Conservation (phyloP, 352 stramenopile genomes). For the Phytophthora pisi region DNA sequence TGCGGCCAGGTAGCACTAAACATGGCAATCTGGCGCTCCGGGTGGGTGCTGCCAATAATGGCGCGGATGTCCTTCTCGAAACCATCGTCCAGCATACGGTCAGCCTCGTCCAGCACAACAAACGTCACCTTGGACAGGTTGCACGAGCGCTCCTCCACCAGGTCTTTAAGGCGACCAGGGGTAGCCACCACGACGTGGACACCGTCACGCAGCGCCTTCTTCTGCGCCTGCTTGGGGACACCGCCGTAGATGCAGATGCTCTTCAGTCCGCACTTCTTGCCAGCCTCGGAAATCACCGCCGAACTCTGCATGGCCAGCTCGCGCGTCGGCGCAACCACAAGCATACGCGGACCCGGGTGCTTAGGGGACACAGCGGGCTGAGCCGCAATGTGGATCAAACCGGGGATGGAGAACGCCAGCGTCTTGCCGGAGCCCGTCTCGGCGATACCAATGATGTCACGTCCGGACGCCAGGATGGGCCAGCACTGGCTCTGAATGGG, state of each 20-base stretch:
- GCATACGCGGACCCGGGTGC: constrained; percentile 85
- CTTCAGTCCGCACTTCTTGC: constrained; percentile 84
- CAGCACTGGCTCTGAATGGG: constrained; percentile 99
- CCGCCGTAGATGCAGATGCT: constrained; percentile 96
- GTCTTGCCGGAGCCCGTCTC: constrained; percentile 97
- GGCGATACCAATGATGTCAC: constrained; percentile 93
- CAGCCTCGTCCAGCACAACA: constrained; percentile 96
- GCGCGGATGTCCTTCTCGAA: constrained; percentile 95
- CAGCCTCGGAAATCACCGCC: constrained; percentile 92
- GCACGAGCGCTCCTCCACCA: constrained; percentile 85
- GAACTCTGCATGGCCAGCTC: constrained; percentile 95
- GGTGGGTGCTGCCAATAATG: constrained; percentile 84
- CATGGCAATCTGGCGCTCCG: constrained; percentile 96
- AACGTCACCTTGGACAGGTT: constrained; percentile 91
- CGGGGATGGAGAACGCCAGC: constrained; percentile 95
- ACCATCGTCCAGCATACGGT: constrained; percentile 94
- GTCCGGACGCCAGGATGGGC: constrained; percentile 87
- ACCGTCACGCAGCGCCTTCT: constrained; percentile 84
- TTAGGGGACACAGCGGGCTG: constrained; percentile 63
- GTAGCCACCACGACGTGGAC: constrained; percentile 96
- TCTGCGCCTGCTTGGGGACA: constrained; percentile 95
- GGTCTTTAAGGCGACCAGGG: constrained; percentile 94
- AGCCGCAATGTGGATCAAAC: constrained; percentile 86
- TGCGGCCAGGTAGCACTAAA: constrained; percentile 98
- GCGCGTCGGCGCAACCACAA: constrained; percentile 94